phyloP scores from a whole-genome alignment of 1,284 basidiomycete genomes.

The Sporisorium sorghi region DNA sequence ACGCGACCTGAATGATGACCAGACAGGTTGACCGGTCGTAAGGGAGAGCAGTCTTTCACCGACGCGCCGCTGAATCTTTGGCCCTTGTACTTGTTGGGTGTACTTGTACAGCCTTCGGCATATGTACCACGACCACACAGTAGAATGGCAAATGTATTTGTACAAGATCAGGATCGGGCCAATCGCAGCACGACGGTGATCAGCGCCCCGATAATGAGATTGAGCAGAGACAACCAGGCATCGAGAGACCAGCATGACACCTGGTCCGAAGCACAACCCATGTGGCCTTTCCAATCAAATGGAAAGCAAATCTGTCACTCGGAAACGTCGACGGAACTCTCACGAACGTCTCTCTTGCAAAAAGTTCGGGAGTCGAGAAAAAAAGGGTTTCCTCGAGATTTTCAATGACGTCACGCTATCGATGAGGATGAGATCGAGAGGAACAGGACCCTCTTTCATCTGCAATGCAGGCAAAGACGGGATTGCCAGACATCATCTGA shows the following conservation, averaged over 20 bases:
- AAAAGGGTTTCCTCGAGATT: background rate
- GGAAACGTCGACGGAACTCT: background rate
- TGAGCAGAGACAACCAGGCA: no score
- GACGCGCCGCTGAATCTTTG: background rate
- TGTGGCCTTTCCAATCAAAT: background rate
- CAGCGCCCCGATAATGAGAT: background rate
- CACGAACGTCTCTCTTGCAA: background rate
- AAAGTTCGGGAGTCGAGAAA: conserved; percentile 8
- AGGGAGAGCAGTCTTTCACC: no score
- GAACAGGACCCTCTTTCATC: conserved; percentile 33
- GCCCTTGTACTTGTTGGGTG: background rate
- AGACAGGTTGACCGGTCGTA: background rate
- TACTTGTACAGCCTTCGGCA: conserved; percentile 8
- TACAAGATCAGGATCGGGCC: conserved; percentile 6
- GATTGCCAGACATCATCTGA: no score
- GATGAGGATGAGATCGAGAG: conserved; percentile 18
- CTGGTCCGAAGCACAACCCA: no score
- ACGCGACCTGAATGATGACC: background rate
- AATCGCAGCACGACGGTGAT: background rate
- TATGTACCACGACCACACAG: conserved; percentile 20
- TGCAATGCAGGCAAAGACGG: no score
- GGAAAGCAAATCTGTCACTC: no score
- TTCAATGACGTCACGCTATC: conserved; percentile 45
- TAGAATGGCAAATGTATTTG: conserved; percentile 32
- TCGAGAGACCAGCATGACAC: no score